A percentile compares a stretch with the other conserved stretches of the same genome.
Evolutionary conservation across 768 basidiomycete species (phyloP).

Genomic region (Lyophyllum atratum): DNA sequence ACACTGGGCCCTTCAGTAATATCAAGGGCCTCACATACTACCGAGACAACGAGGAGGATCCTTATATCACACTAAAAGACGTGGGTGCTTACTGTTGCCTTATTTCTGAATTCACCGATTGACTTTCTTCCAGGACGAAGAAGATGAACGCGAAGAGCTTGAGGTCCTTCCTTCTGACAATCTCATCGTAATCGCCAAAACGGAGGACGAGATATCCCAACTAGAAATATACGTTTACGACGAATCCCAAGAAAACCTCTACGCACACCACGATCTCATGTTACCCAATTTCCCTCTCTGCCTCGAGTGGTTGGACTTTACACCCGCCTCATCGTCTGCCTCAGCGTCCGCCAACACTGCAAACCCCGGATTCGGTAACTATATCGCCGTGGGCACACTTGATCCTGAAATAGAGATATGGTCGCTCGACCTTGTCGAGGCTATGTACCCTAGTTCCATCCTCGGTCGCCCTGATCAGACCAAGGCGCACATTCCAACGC

Average conservation of each 20-base stretch:
- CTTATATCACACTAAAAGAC: constrained; percentile 95
- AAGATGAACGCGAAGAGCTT: constrained; percentile 86
- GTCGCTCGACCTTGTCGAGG: constrained; percentile 92
- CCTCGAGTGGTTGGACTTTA: constrained; percentile 98
- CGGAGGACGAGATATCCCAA: constrained; percentile 94
- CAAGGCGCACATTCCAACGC: constrained; percentile 73
- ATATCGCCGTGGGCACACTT: constrained; percentile 94
- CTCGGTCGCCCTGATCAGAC: constrained; percentile 89
- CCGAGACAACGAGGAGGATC: constrained; percentile 90
- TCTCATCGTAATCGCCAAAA: constrained; percentile 89
- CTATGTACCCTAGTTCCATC: constrained; percentile 90
- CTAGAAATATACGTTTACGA: constrained; percentile 97
- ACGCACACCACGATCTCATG: constrained; percentile 97
- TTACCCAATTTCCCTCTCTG: constrained; percentile 97
- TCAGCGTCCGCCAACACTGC: constrained; percentile 27
- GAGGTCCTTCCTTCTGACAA: constrained; percentile 91
- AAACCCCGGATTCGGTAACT: constrained; percentile 67
- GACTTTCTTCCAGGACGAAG: constrained; percentile 49
- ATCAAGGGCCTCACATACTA: constrained; percentile 95
- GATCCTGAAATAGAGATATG: constrained; percentile 99
- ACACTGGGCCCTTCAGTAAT: constrained; percentile 84
- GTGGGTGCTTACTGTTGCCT: constrained; percentile 41
- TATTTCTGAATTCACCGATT: constrained; percentile 5
- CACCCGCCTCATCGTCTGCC: constrained; percentile 58
- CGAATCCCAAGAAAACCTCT: constrained; percentile 87